Evolutionary conservation across 768 basidiomycete genomes (phyloP).

Genomic region (Floccularia luteovirens): DNA sequence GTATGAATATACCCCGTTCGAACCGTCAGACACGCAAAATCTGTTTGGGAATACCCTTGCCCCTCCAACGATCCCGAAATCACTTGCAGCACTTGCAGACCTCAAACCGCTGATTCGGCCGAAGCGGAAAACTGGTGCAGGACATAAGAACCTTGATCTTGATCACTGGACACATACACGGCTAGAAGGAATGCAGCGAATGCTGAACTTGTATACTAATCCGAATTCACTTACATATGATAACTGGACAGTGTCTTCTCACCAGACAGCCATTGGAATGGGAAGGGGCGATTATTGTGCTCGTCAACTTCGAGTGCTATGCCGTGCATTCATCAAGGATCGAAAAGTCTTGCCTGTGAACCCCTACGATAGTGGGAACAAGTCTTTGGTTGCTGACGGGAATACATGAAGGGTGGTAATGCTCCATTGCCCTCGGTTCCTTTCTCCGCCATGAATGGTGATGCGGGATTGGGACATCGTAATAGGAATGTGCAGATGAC

Average conservation of each 20-base stretch:
- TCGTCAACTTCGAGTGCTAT: constrained; percentile 9
- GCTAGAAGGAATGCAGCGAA: constrained; percentile 13
- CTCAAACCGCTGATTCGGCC: not conserved
- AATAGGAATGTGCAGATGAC: too few species aligned
- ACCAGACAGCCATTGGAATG: constrained; percentile 11
- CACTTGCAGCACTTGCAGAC: not conserved
- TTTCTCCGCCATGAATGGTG: constrained; percentile 3
- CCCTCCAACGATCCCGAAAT: not conserved
- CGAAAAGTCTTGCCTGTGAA: constrained; percentile 14
- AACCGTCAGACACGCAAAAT: constrained; percentile 25
- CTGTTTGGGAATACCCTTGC: constrained; percentile 39
- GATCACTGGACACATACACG: constrained; percentile 8
- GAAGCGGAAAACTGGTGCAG: constrained; percentile 2
- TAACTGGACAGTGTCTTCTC: constrained; percentile 14
- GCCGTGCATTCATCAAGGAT: constrained; percentile 12
- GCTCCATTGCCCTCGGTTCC: constrained; percentile 1
- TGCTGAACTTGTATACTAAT: constrained; percentile 12
- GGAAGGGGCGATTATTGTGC: constrained; percentile 12
- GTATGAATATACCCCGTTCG: constrained; percentile 1
- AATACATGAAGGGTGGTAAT: constrained; percentile 9
- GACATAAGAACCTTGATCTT: constrained; percentile 9
- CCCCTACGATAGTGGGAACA: constrained; percentile 19
- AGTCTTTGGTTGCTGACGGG: constrained; percentile 18
- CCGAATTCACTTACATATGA: constrained; percentile 8
- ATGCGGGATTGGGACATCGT: too few species aligned